These are phyloP conservation scores for Benincasa hispida DNA, from an alignment of 306 rosid genomes.

Conservation along the genomic window DNA sequence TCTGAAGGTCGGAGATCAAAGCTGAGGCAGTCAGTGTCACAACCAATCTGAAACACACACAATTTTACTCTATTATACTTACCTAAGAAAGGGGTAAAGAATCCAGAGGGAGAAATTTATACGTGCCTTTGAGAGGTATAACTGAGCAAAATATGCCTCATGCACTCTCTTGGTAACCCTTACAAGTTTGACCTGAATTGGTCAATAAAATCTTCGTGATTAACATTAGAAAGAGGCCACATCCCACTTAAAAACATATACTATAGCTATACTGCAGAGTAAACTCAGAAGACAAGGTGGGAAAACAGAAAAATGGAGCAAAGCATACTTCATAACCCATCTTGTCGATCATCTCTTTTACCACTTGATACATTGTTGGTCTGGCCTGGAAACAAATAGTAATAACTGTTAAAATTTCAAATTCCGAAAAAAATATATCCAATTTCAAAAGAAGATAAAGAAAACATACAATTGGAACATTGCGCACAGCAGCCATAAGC, in stretches of 20 bases:
- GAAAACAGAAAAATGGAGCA: not conserved
- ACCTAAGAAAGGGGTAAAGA: not conserved
- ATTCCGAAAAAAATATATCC: not conserved
- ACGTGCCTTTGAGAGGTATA: slow-evolving; percentile 77
- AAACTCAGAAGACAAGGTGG: not conserved
- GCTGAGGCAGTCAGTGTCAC: slow-evolving; percentile 54
- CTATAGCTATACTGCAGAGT: not conserved
- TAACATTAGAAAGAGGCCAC: not conserved
- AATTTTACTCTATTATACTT: not conserved
- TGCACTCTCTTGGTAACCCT: slow-evolving; percentile 89
- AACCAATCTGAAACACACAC: slow-evolving; percentile 45
- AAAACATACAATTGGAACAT: slow-evolving; percentile 73
- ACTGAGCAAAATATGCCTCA: slow-evolving; percentile 95
- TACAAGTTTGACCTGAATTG: slow-evolving; percentile 61
- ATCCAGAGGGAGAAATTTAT: slow-evolving; percentile 3
- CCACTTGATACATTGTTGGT: slow-evolving; percentile 90
- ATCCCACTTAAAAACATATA: not conserved
- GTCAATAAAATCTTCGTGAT: not conserved
- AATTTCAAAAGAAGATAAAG: not conserved
- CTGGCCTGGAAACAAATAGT: slow-evolving; percentile 56
- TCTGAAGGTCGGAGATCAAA: slow-evolving; percentile 98
- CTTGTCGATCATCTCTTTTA: slow-evolving; percentile 82
- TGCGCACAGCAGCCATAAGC: slow-evolving; percentile 87
- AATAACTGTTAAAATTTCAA: slow-evolving; percentile 3
- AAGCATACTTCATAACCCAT: slow-evolving; percentile 86